Percentiles rank a stretch among this genome's conserved stretches.
Evolutionary conservation across 2,329 filamentous ascomycete species (phyloP).

Genomic region (Aspergillus flavus): DNA sequence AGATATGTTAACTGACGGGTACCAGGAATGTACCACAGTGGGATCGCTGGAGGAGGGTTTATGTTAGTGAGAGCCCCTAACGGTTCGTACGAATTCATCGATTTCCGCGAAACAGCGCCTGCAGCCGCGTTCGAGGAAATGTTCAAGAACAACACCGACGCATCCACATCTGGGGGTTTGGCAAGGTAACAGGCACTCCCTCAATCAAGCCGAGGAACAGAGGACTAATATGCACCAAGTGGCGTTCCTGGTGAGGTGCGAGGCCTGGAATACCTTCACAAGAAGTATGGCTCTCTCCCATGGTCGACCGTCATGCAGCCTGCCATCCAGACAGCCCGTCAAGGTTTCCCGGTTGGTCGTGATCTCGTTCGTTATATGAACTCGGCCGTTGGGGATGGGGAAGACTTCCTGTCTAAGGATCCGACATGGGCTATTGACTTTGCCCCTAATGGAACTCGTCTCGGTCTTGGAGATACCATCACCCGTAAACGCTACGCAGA

Average conservation of each 20-base stretch:
- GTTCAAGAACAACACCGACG: conserved; percentile 71
- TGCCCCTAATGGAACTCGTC: conserved; percentile 74
- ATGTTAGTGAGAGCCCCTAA: conserved; percentile 73
- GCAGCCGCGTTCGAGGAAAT: conserved; percentile 80
- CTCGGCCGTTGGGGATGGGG: conserved; percentile 48
- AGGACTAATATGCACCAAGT: conserved; percentile 36
- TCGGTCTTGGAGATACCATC: conserved; percentile 75
- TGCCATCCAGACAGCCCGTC: conserved; percentile 70
- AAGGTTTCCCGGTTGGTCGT: conserved; percentile 72
- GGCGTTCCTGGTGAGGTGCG: conserved; percentile 64
- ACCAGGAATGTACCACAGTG: conserved; percentile 72
- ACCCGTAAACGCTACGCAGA: conserved; percentile 79
- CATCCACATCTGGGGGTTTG: conserved; percentile 72
- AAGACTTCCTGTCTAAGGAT: conserved; percentile 73
- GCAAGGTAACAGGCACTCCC: conserved; percentile 51
- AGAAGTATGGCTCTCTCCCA: conserved; percentile 59
- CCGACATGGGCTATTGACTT: conserved; percentile 86
- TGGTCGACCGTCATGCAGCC: conserved; percentile 75
- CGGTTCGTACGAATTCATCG: conserved; percentile 81
- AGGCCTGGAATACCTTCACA: conserved; percentile 77
- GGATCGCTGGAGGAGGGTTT: conserved; percentile 90
- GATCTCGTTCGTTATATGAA: conserved; percentile 78
- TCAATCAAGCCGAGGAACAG: background rate
- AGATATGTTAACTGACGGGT: background rate
- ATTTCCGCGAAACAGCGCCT: conserved; percentile 88